Conservation (phyloP, 352 stramenopile species). For the Globisporangium okanoganense region DNA sequence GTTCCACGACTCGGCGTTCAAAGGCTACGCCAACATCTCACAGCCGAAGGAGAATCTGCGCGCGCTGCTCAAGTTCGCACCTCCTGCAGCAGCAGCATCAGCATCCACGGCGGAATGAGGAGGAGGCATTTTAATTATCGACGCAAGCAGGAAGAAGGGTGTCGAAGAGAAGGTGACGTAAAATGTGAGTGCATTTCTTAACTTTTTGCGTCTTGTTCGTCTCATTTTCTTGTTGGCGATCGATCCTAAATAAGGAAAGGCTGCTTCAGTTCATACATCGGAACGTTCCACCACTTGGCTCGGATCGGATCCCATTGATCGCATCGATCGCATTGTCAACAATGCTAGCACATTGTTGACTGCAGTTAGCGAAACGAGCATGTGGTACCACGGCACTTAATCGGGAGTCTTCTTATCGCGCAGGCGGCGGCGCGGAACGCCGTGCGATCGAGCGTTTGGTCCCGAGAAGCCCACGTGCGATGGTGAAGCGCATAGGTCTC, state of each 20-base stretch:
- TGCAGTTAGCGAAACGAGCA: not conserved
- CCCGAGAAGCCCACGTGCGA: not conserved
- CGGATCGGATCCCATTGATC: too few species aligned
- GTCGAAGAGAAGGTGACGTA: not conserved
- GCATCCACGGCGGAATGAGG: not conserved
- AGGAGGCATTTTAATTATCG: not conserved
- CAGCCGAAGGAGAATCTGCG: constrained; percentile 69
- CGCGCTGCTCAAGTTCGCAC: constrained; percentile 38
- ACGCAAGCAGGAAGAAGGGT: not conserved
- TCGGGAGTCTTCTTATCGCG: not conserved
- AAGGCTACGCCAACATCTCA: constrained; percentile 59
- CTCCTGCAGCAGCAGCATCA: constrained; percentile 1
- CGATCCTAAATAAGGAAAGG: not conserved
- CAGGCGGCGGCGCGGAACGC: not conserved
- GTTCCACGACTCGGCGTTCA: constrained; percentile 78
- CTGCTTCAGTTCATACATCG: not conserved
- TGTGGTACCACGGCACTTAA: not conserved
- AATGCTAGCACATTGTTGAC: not conserved
- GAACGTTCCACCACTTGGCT: not conserved
- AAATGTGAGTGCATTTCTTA: not conserved
- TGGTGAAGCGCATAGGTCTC: too few species aligned
- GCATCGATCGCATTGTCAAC: not conserved
- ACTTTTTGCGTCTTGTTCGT: not conserved
- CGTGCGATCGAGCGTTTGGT: not conserved
- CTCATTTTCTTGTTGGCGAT: not conserved